A percentile compares a stretch with the other conserved stretches of the same genome.
Evolutionary conservation across 495 filamentous ascomycete species (phyloP).

Genomic region (Penicillium chermesinum): DNA sequence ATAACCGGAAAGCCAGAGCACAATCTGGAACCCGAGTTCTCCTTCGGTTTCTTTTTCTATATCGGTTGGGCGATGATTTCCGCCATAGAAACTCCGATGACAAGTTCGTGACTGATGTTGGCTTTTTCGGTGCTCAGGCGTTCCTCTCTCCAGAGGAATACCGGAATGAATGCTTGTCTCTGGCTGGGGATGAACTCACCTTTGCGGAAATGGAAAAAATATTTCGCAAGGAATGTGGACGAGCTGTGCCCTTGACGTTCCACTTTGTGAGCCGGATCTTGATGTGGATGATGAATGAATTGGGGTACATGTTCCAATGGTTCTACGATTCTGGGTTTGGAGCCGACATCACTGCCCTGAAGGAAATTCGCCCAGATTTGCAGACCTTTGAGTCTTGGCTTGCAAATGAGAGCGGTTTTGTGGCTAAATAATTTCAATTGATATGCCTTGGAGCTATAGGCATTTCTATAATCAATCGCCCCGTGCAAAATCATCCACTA

Average conservation of each 20-base stretch:
- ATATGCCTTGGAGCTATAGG: no score
- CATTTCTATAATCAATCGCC: no score
- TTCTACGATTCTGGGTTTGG: conserved; percentile 58
- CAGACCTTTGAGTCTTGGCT: conserved; percentile 59
- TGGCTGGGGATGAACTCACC: conserved; percentile 58
- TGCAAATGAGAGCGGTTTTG: conserved; percentile 50
- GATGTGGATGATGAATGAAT: conserved; percentile 46
- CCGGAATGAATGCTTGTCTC: conserved; percentile 41
- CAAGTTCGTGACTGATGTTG: no score
- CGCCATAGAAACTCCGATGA: no score
- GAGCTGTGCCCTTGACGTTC: conserved; percentile 47
- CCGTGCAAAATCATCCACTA: no score
- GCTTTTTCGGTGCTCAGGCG: conserved; percentile 56
- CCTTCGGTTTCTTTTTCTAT: no score
- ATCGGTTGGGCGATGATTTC: no score
- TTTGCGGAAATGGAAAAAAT: conserved; percentile 42
- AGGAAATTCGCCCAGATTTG: conserved; percentile 44
- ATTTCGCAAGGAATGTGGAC: conserved; percentile 48
- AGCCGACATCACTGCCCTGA: conserved; percentile 52
- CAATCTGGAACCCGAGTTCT: no score
- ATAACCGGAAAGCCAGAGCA: no score
- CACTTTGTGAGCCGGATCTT: conserved; percentile 31
- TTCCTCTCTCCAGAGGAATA: conserved; percentile 49
- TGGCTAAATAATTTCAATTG: not conserved
- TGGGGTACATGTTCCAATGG: conserved; percentile 59